Evolutionary conservation across 805 yeast genomes (phyloP).

Genomic region (Nakazawaea laoshanensis): DNA sequence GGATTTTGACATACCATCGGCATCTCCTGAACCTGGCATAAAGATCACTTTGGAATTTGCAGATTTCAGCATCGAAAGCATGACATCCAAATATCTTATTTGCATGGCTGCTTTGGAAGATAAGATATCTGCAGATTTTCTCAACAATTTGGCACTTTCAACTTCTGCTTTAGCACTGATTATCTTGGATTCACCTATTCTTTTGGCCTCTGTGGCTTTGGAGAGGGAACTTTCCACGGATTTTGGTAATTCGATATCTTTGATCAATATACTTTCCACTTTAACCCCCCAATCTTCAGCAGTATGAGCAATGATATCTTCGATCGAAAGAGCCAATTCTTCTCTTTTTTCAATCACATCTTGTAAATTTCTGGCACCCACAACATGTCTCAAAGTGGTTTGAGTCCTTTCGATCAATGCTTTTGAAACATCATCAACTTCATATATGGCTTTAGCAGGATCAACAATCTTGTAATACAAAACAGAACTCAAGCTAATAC

Average conservation of each 20-base stretch:
- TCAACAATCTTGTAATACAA: conserved; percentile 59
- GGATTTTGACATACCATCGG: conserved; percentile 18
- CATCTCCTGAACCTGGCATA: conserved; percentile 48
- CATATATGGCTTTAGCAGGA: conserved; percentile 58
- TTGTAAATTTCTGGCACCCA: conserved; percentile 57
- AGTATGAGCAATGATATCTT: conserved; percentile 49
- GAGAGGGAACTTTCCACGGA: conserved; percentile 54
- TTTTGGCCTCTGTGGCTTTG: conserved; percentile 67
- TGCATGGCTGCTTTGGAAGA: conserved; percentile 74
- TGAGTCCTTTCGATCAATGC: conserved; percentile 63
- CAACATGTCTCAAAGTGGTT: conserved; percentile 65
- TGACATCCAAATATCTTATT: conserved; percentile 70
- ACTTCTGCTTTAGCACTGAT: conserved; percentile 71
- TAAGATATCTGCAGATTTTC: conserved; percentile 70
- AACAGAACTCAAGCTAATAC: conserved; percentile 54
- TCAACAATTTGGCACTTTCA: conserved; percentile 66
- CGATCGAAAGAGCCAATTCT: conserved; percentile 59
- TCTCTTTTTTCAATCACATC: conserved; percentile 69
- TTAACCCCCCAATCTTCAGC: conserved; percentile 66
- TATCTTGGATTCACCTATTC: conserved; percentile 71
- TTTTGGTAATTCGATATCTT: conserved; percentile 49
- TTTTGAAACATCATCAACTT: conserved; percentile 41
- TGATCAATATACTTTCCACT: conserved; percentile 59
- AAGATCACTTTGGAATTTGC: conserved; percentile 63
- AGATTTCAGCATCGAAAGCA: conserved; percentile 60